Conservation (phyloP, 2,329 filamentous ascomycete genomes). For the Colletotrichum magnum region DNA sequence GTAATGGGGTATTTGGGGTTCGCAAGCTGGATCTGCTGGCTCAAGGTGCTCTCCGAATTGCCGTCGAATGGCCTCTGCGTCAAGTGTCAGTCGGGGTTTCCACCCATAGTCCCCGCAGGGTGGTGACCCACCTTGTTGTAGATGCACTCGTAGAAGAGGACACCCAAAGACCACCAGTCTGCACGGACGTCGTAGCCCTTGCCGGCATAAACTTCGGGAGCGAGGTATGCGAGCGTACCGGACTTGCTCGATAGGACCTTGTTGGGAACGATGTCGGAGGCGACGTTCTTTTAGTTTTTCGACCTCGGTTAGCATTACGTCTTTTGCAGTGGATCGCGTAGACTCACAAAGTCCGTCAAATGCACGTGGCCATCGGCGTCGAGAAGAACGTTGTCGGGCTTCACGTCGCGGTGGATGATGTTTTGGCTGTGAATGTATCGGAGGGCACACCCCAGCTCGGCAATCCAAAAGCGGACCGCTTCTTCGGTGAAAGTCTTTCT, state of each 20-base stretch:
- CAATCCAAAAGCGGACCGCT: constrained; percentile 96
- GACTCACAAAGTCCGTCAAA: constrained; percentile 93
- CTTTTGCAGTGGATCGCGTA: background rate
- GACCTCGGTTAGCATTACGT: constrained; percentile 42
- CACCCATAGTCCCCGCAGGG: background rate
- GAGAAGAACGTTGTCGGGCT: constrained; percentile 91
- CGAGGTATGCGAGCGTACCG: constrained; percentile 94
- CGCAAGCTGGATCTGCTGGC: constrained; percentile 84
- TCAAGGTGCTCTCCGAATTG: constrained; percentile 84
- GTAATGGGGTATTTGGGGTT: constrained; percentile 93
- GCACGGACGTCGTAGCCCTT: constrained; percentile 91
- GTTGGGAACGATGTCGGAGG: constrained; percentile 88
- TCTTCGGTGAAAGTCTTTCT: constrained; percentile 98
- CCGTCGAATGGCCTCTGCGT: constrained; percentile 91
- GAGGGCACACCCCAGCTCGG: constrained; percentile 91
- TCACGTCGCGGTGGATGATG: constrained; percentile 92
- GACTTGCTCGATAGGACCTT: constrained; percentile 94
- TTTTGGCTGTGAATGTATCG: constrained; percentile 88
- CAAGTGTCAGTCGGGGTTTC: constrained; percentile 49
- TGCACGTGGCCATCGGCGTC: constrained; percentile 95
- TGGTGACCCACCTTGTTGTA: constrained; percentile 86
- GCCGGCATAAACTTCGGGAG: constrained; percentile 94
- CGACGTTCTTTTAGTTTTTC: constrained; percentile 81
- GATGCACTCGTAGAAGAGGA: constrained; percentile 99
- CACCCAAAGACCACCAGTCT: constrained; percentile 98